Percentiles rank a stretch among this genome's conserved stretches.
phyloP scores from a whole-genome alignment of 2,329 filamentous ascomycete genomes.

The Trichoderma sp. region DNA sequence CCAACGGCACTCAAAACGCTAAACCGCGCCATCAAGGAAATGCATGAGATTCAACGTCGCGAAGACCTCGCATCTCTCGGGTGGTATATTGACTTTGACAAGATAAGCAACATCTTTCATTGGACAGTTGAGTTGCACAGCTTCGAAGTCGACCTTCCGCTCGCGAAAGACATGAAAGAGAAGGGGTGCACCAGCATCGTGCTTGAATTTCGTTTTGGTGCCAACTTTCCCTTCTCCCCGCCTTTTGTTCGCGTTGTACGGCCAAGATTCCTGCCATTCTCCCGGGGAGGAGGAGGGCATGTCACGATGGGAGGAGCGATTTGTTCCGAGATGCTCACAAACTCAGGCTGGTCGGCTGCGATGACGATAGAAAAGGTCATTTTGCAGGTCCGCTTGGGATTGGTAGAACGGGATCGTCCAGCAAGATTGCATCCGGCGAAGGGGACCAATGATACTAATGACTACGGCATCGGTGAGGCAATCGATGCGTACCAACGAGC shows the following conservation, averaged over 20 bases:
- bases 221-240: slow-evolving; percentile 73
- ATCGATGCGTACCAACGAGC: slow-evolving; percentile 70
- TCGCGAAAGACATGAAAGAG: slow-evolving; percentile 73
- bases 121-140: slow-evolving; percentile 91
- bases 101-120: slow-evolving; percentile 76
- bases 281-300: slow-evolving; percentile 76
- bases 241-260: slow-evolving; percentile 83
- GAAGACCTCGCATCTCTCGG: slow-evolving; percentile 68
- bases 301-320: slow-evolving; percentile 83
- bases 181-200: slow-evolving; percentile 67
- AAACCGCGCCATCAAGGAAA: slow-evolving; percentile 57
- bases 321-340: slow-evolving; percentile 82
- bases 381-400: slow-evolving; percentile 76
- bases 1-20: slow-evolving; percentile 31
- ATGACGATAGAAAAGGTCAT: slow-evolving; percentile 77
- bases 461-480: slow-evolving; percentile 72
- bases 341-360: slow-evolving; percentile 75
- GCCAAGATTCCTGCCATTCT: slow-evolving; percentile 74
- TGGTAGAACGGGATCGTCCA: slow-evolving; percentile 70
- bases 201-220: slow-evolving; percentile 78
- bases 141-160: slow-evolving; percentile 68
- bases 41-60: slow-evolving; percentile 64
- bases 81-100: slow-evolving; percentile 74
- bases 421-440: slow-evolving; percentile 60
- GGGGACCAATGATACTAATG: slow-evolving; percentile 25